Percentiles rank a stretch among this genome's conserved stretches.
These are phyloP conservation scores for Huntiella omanensis DNA, from an alignment of 2,329 filamentous ascomycete genomes.

Conservation along the genomic window DNA sequence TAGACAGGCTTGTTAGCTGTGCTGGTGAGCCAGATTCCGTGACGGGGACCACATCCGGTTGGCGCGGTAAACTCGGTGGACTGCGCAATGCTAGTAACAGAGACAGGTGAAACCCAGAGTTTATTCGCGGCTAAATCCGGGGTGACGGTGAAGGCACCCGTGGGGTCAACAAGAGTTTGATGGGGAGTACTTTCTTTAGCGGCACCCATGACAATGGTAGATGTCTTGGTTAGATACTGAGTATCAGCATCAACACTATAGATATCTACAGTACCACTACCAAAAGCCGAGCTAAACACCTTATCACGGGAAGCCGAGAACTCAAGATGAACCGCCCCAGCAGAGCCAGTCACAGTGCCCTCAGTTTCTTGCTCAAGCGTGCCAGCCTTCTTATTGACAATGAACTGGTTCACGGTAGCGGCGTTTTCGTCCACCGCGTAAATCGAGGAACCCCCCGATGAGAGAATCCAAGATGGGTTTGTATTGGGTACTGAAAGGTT, in stretches of 20 bases:
- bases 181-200: constrained; percentile 25
- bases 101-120: constrained; percentile 27
- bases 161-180: constrained; percentile 28
- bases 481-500: constrained; percentile 18
- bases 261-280: constrained; percentile 16
- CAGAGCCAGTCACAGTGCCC: constrained; percentile 16
- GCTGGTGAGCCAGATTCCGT: constrained; percentile 17
- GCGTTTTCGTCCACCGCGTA: constrained; percentile 31
- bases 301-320: constrained; percentile 1
- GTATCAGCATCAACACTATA: constrained; percentile 16
- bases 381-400: constrained; percentile 18
- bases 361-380: constrained; percentile 21
- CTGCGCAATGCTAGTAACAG: constrained; percentile 22
- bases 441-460: constrained; percentile 21
- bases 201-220: constrained; percentile 14
- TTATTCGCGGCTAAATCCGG: constrained; percentile 31
- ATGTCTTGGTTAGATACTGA: constrained; percentile 12
- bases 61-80: constrained; percentile 17
- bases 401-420: constrained; percentile 22
- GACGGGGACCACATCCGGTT: constrained; percentile 28
- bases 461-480: constrained; percentile 27
- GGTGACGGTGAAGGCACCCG: constrained; percentile 29
- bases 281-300: constrained; percentile 7
- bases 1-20: constrained; percentile 8
- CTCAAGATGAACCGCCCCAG: constrained; percentile 19